Conservation (phyloP, 257 asterid genomes). For the Salvia splendens region DNA sequence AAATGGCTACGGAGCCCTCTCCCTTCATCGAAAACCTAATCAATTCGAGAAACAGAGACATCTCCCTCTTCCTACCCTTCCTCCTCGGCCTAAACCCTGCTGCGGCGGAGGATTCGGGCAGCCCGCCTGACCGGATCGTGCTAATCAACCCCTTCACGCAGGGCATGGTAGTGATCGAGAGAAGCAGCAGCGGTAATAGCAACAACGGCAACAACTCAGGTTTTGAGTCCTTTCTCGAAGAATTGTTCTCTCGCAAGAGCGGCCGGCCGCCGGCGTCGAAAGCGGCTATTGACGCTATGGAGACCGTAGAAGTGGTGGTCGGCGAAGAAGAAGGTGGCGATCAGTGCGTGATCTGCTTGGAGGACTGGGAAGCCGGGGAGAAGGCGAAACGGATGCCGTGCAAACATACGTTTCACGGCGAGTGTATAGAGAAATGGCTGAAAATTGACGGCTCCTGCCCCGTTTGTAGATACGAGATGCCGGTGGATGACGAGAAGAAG, state of each 20-base stretch:
- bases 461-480: constrained; percentile 74
- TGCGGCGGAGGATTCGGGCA: constrained; percentile 18
- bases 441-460: constrained; percentile 78
- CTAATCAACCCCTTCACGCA: constrained; percentile 62
- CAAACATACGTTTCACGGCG: constrained; percentile 61
- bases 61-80: constrained; percentile 50
- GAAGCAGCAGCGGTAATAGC: constrained; percentile 11
- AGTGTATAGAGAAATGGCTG: constrained; percentile 71
- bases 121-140: constrained; percentile 47
- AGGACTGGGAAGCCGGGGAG: constrained; percentile 53
- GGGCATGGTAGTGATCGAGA: constrained; percentile 55
- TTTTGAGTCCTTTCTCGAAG: constrained; percentile 40
- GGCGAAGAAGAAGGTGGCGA: constrained; percentile 31
- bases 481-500: constrained; percentile 45
- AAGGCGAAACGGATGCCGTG: constrained; percentile 75
- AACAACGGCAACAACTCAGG: constrained; percentile 14
- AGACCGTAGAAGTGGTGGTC: constrained; percentile 40
- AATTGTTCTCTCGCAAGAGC: constrained; percentile 41
- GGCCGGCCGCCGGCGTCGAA: constrained; percentile 77
- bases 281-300: constrained; percentile 64
- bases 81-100: constrained; percentile 38
- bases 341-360: constrained; percentile 70
- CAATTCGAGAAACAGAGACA: constrained; percentile 48
- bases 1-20: constrained; percentile 53
- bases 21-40: constrained; percentile 40